Conservation (phyloP, 1,284 basidiomycete genomes). For the Thecaphora thlaspeos region DNA sequence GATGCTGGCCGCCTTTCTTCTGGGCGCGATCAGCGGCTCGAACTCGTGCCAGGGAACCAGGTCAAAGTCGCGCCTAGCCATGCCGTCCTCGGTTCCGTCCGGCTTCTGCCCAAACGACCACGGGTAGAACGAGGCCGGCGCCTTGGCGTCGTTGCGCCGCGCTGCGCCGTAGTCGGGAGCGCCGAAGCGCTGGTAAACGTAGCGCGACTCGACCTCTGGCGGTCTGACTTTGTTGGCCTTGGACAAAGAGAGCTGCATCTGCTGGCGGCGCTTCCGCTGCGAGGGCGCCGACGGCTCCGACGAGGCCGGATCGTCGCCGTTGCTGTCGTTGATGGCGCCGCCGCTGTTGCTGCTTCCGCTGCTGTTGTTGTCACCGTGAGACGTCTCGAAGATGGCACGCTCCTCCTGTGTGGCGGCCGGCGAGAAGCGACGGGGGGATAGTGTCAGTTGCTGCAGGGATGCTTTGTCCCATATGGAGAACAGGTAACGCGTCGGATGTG, state of each 20-base stretch:
- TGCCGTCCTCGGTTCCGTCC: constrained; percentile 27
- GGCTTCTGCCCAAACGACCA: constrained; percentile 15
- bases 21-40: constrained; percentile 26
- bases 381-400: constrained; percentile 28
- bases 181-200: constrained; percentile 27
- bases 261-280: constrained; percentile 9
- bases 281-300: neutral
- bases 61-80: constrained; percentile 33
- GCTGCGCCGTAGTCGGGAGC: constrained; percentile 24
- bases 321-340: constrained; percentile 16
- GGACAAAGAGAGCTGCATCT: too few species aligned
- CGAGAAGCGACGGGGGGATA: too few species aligned
- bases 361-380: constrained; percentile 26
- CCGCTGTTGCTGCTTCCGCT: too few species aligned
- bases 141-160: neutral
- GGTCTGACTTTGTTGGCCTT: constrained; percentile 1
- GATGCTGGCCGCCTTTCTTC: constrained; percentile 10
- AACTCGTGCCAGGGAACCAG: constrained; percentile 34
- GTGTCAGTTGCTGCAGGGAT: neutral
- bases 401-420: constrained; percentile 9
- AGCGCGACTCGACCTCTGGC: constrained; percentile 9
- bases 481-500: too few species aligned
- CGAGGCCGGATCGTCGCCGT: constrained; percentile 11
- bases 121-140: neutral
- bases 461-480: too few species aligned